Base-by-base conservation (phyloP, 148 eudicot genomes). In the Simmondsia chinensis region DNA sequence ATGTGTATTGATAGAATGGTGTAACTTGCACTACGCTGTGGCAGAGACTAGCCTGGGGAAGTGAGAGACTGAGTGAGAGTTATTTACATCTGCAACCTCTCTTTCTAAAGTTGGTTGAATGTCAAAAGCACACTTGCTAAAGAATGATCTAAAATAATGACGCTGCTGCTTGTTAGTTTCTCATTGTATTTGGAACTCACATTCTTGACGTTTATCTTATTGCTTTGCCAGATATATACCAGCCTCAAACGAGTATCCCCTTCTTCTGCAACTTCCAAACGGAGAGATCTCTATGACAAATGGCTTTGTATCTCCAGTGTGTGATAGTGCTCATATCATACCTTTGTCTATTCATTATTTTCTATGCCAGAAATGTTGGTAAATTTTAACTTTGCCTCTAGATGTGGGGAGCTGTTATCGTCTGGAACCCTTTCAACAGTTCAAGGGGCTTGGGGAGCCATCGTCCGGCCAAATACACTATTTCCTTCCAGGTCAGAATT, bases 321-420 rank as follows among this genome's bases (percentile, higher is more conserved):
- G 80, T 54, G 50, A 25, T 52, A 26, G 7, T 27, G 23, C 29
- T 60, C 46, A 55, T 25, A 1, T 41, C 24, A 11, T 22, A 15
- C 6, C 34, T 13, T 3, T 29, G 55, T 16, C 30, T 5, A 6
- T 1, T 25, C 33, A 32, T n/a, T 51, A 41, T 50, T 32, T 63
- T 50, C 42, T 59, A 54, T 49, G 28, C 12, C 12, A 26, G 25
- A 22, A 45, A 14, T 43, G 9, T 7, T 13, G 43, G 5, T 34
- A 20, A 46, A 28, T 22, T 31, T 20, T 54, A n/a, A 52, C 35
- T 37, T 66, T 47, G 5, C 56, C 42, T 55, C 56, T 59, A 91
- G 99, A 79, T 80, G 95, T 91, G 99, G 99, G 99, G 99, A 61
- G 82, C 95, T 53, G 73, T 91, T 51, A 66, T 75, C 58, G 94